Percentiles rank a stretch among this genome's conserved stretches.
Conservation (phyloP, 768 basidiomycete species). For the Pleurotus djamor region DNA sequence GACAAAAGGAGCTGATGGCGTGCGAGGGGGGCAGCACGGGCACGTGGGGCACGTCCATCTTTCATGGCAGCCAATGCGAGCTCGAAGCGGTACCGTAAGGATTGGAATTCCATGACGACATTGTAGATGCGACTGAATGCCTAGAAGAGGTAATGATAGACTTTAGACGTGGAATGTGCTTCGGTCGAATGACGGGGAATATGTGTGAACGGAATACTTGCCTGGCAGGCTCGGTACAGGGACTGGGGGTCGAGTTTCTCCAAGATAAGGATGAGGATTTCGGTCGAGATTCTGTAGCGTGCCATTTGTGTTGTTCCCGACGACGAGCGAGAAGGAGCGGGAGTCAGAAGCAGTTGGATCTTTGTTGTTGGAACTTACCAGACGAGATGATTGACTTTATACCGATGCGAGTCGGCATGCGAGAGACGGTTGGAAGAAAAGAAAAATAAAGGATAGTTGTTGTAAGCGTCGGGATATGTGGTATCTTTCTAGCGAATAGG, state of each 20-base stretch:
- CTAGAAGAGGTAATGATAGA: slow-evolving; percentile 22
- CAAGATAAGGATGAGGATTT: slow-evolving; percentile 48
- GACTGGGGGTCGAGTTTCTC: slow-evolving; percentile 47
- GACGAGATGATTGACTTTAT: slow-evolving; percentile 43
- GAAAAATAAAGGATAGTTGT: slow-evolving; percentile 41
- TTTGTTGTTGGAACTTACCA: slow-evolving; percentile 16
- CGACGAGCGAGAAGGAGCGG: not conserved
- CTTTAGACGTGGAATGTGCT: slow-evolving; percentile 6
- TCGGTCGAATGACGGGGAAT: not conserved
- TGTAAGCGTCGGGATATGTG: slow-evolving; percentile 34
- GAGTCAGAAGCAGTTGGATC: slow-evolving; percentile 30
- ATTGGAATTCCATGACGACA: slow-evolving; percentile 44
- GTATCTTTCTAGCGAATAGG: slow-evolving; percentile 40
- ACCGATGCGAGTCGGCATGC: slow-evolving; percentile 28
- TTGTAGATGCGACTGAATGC: slow-evolving; percentile 43
- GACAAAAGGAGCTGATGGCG: slow-evolving; percentile 43
- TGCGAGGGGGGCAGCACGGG: slow-evolving; percentile 30
- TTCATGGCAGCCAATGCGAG: slow-evolving; percentile 48
- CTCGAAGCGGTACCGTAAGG: slow-evolving; percentile 49
- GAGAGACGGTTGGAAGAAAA: slow-evolving; percentile 33
- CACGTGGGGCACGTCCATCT: slow-evolving; percentile 42
- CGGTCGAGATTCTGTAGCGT: slow-evolving; percentile 49
- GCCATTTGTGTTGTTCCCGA: slow-evolving; percentile 16
- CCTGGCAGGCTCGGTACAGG: slow-evolving; percentile 46
- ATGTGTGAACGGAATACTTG: slow-evolving; percentile 15